Conservation (phyloP, 306 rosid species). For the Quercus glauca region DNA sequence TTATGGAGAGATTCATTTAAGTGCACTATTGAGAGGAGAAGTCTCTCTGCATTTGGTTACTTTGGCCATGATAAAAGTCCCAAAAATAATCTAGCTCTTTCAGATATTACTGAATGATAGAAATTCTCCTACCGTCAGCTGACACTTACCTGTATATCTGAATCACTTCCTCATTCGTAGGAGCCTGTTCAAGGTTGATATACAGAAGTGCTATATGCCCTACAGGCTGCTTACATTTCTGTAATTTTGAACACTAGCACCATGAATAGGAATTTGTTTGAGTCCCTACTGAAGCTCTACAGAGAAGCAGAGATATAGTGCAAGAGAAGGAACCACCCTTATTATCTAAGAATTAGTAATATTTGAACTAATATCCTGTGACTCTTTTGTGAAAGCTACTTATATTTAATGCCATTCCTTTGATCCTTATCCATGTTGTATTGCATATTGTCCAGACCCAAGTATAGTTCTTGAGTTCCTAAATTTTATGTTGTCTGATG, state of each 20-base stretch:
- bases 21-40: constrained; percentile 39
- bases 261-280: constrained; percentile 33
- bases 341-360: constrained; percentile 23
- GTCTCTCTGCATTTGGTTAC: constrained; percentile 40
- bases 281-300: constrained; percentile 40
- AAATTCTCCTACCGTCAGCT: constrained; percentile 45
- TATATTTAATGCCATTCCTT: not conserved
- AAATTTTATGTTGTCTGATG: constrained; percentile 44
- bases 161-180: not conserved
- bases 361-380: not conserved
- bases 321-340: constrained; percentile 45
- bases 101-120: constrained; percentile 37
- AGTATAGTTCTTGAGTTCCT: constrained; percentile 42
- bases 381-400: constrained; percentile 25
- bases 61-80: constrained; percentile 29
- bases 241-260: constrained; percentile 46
- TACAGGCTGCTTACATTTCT: constrained; percentile 51
- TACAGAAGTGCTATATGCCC: not conserved
- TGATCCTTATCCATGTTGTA: constrained; percentile 32
- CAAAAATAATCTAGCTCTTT: constrained; percentile 44
- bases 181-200: not conserved
- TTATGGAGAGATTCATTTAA: constrained; percentile 46
- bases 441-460: constrained; percentile 53
- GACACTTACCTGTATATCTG: constrained; percentile 17
- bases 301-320: constrained; percentile 41